Percentiles rank a stretch among this genome's conserved stretches.
These are phyloP conservation scores for Apiotrichum akiyoshidainum DNA, from an alignment of 1,284 basidiomycete species.

Conservation along the genomic window DNA sequence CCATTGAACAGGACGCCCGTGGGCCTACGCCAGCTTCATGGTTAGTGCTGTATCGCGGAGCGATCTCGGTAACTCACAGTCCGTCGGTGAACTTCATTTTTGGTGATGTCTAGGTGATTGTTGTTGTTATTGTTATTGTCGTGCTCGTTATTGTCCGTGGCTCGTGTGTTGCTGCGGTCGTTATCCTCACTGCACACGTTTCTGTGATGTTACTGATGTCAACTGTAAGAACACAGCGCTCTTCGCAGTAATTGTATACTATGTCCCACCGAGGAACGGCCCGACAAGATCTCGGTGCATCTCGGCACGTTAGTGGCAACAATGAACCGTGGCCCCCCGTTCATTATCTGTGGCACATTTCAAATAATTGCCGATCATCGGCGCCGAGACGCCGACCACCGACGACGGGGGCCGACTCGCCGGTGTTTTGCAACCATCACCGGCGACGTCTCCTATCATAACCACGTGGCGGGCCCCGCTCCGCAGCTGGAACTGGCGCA, in stretches of 20 bases:
- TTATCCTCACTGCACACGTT: too few relatives aligned
- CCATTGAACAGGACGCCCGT: conserved; percentile 54
- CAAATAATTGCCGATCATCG: too few relatives aligned
- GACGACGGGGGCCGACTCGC: too few relatives aligned
- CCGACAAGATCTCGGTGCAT: not conserved
- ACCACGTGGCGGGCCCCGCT: too few relatives aligned
- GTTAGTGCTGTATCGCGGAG: not conserved
- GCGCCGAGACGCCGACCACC: too few relatives aligned
- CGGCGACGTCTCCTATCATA: too few relatives aligned
- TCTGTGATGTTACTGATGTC: too few relatives aligned
- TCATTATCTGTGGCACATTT: too few relatives aligned
- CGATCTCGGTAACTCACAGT: conserved; percentile 47
- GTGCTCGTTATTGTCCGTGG: not conserved
- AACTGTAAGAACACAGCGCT: too few relatives aligned
- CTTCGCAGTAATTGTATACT: not conserved
- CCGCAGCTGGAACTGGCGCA: too few relatives aligned
- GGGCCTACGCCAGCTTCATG: conserved; percentile 33
- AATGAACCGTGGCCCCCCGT: too few relatives aligned
- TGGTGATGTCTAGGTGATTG: not conserved
- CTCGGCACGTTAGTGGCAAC: not conserved
- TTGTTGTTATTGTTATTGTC: not conserved
- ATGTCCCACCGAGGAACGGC: not conserved
- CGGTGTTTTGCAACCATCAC: too few relatives aligned
- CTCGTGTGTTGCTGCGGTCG: not conserved
- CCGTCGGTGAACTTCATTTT: conserved; percentile 56